Conservation (phyloP, 1,284 basidiomycete species). For the Leccinum solheimii region DNA sequence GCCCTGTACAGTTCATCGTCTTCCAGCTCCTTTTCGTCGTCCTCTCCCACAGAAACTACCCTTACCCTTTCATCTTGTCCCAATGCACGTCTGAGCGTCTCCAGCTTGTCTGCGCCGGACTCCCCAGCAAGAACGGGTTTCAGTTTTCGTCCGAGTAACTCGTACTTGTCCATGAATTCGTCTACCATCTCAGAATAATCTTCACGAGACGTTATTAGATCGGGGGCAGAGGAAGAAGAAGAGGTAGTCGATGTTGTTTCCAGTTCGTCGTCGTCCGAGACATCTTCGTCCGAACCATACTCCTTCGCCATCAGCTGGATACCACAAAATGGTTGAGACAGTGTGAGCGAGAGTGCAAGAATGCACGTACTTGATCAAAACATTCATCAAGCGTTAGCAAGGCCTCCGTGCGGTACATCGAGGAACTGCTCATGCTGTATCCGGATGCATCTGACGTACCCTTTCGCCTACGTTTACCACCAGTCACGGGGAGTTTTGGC, state of each 20-base stretch:
- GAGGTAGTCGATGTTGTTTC: slow-evolving; percentile 36
- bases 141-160: slow-evolving; percentile 89
- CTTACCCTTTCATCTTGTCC: slow-evolving; percentile 61
- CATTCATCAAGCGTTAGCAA: slow-evolving; percentile 88
- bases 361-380: slow-evolving; percentile 79
- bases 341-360: background rate
- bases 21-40: slow-evolving; percentile 44
- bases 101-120: slow-evolving; percentile 75
- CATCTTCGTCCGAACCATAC: slow-evolving; percentile 66
- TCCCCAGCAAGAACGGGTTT: slow-evolving; percentile 71
- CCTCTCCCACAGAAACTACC: slow-evolving; percentile 27
- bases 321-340: slow-evolving; percentile 7
- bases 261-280: slow-evolving; percentile 39
- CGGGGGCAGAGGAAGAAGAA: slow-evolving; percentile 67
- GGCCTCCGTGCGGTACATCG: slow-evolving; percentile 92
- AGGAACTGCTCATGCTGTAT: slow-evolving; percentile 96
- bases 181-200: slow-evolving; percentile 93
- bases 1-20: slow-evolving; percentile 55
- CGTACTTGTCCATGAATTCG: slow-evolving; percentile 92
- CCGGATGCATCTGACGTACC: slow-evolving; percentile 83
- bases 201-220: slow-evolving; percentile 76
- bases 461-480: slow-evolving; percentile 75
- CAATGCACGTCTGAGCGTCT: slow-evolving; percentile 76
- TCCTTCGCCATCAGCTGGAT: slow-evolving; percentile 67
- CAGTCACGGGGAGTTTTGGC: slow-evolving; percentile 71